phyloP scores from a whole-genome alignment of 768 basidiomycete genomes.

The Lentinula detonsa region DNA sequence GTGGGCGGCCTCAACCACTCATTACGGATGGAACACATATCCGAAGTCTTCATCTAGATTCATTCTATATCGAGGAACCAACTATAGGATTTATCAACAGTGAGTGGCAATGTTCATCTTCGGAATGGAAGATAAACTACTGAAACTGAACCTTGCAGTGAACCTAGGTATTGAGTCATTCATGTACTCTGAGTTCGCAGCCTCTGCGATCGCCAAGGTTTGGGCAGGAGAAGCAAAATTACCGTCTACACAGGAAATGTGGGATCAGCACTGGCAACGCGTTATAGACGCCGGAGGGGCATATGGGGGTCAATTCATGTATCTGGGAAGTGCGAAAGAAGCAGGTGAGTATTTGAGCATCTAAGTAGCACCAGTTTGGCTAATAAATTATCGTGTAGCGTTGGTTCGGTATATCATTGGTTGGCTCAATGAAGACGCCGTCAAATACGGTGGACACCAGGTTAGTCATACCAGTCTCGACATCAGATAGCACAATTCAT shows the following conservation, averaged over 20 bases:
- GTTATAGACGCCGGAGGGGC: constrained; percentile 24
- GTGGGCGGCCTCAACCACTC: constrained; percentile 20
- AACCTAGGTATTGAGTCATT: constrained; percentile 35
- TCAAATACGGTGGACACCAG: constrained; percentile 31
- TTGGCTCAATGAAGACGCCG: constrained; percentile 35
- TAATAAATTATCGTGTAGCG: constrained; percentile 9
- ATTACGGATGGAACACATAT: constrained; percentile 35
- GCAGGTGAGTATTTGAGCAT: constrained; percentile 14
- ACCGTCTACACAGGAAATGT: constrained; percentile 23
- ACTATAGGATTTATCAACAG: constrained; percentile 34
- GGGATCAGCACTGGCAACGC: constrained; percentile 24
- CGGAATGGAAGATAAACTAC: background rate
- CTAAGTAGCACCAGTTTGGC: too few species aligned
- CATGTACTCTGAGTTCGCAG: constrained; percentile 29
- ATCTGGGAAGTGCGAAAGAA: constrained; percentile 23
- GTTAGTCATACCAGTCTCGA: constrained; percentile 7
- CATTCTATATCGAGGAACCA: constrained; percentile 39
- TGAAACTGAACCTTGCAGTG: constrained; percentile 14
- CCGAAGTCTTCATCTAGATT: constrained; percentile 32
- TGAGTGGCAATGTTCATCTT: constrained; percentile 9
- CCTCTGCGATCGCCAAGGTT: constrained; percentile 30
- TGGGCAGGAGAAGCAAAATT: constrained; percentile 30
- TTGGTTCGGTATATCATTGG: constrained; percentile 27
- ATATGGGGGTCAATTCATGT: constrained; percentile 30
- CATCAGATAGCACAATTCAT: background rate